phyloP scores from a whole-genome alignment of 1,284 basidiomycete species.

The Sutorius eximius region DNA sequence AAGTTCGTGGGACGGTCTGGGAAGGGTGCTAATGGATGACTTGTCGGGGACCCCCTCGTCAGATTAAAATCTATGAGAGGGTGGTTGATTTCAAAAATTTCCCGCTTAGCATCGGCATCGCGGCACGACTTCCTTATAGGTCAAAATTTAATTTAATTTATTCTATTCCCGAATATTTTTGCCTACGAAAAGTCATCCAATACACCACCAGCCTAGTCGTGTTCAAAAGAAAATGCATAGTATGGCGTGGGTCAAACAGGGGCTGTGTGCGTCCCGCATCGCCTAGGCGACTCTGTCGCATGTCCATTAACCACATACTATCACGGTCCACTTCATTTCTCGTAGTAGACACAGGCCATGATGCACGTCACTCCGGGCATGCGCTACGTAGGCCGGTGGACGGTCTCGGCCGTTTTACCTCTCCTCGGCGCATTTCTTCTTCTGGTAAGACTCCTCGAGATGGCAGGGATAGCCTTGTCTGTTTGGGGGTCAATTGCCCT shows the following conservation, averaged over 20 bases:
- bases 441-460: conserved; percentile 6
- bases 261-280: background rate
- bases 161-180: too few species aligned
- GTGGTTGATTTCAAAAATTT: too few species aligned
- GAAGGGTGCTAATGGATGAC: too few species aligned
- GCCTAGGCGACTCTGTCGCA: background rate
- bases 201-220: too few species aligned
- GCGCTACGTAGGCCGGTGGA: conserved; percentile 12
- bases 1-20: too few species aligned
- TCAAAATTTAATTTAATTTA: too few species aligned
- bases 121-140: too few species aligned
- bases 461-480: conserved; percentile 13
- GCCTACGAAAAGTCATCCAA: too few species aligned
- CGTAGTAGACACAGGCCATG: background rate
- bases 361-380: conserved; percentile 31
- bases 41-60: too few species aligned
- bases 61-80: too few species aligned
- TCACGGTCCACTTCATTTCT: background rate
- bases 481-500: conserved; percentile 4
- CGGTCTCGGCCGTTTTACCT: conserved; percentile 16
- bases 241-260: background rate
- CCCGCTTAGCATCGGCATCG: too few species aligned
- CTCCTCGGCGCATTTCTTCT: conserved; percentile 14
- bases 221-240: too few species aligned
- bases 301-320: background rate